Conservation (phyloP, 768 basidiomycete species). For the Pisolithus microcarpus region DNA sequence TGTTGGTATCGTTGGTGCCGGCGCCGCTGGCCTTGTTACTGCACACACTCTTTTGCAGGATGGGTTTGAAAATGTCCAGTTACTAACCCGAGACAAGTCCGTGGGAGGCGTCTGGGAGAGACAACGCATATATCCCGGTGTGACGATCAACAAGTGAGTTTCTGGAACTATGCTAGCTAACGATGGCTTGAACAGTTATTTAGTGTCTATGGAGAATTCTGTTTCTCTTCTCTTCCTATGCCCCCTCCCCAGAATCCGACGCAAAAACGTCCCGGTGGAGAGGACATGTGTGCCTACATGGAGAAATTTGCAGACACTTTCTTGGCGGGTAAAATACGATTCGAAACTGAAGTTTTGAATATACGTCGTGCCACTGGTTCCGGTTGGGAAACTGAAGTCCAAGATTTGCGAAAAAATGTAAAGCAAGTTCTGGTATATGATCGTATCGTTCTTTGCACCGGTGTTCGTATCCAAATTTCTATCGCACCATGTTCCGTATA, state of each 20-base stretch:
- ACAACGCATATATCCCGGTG: conserved; percentile 49
- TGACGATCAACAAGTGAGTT: conserved; percentile 55
- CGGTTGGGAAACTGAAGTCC: conserved; percentile 41
- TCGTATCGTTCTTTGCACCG: conserved; percentile 53
- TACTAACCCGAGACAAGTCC: conserved; percentile 48
- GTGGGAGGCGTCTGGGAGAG: conserved; percentile 55
- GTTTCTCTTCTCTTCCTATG: conserved; percentile 53
- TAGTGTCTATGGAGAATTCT: conserved; percentile 59
- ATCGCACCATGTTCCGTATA: no score
- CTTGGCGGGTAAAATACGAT: conserved; percentile 38
- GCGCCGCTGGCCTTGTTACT: conserved; percentile 53
- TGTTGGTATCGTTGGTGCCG: conserved; percentile 51
- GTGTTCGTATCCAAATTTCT: conserved; percentile 35
- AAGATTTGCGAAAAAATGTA: conserved; percentile 14
- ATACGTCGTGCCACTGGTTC: conserved; percentile 30
- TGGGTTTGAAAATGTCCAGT: conserved; percentile 47
- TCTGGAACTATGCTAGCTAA: no score
- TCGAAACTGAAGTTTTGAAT: conserved; percentile 41
- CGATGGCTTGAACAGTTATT: neutral
- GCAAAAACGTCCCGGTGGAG: conserved; percentile 44
- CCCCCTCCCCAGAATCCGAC: conserved; percentile 32
- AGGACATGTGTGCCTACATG: conserved; percentile 51
- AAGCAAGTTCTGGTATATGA: conserved; percentile 34
- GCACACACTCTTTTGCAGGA: conserved; percentile 50
- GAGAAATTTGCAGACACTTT: conserved; percentile 43